Base-by-base conservation (phyloP, 345 rosid genomes). In the Populus deltoides region DNA sequence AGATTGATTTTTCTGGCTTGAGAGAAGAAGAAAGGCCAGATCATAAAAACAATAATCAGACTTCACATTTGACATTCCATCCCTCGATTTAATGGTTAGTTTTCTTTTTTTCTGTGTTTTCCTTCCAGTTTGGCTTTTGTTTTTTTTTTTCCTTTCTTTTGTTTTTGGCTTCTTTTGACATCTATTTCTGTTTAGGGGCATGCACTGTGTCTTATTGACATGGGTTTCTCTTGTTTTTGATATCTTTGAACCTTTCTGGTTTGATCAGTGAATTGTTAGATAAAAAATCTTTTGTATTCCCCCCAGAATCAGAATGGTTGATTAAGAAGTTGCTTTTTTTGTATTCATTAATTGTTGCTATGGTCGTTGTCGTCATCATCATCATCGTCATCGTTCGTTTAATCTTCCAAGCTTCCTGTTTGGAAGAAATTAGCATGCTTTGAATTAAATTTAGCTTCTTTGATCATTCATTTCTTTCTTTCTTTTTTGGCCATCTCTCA, bases 161-260 rank as follows among this genome's bases (percentile, higher is more conserved):
- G 1, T 4, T 12, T 24, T 11, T 63, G 62, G 71, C 33, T 66
- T 8, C 11, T 8, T 33, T 69, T 68, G 43, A 22, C 55, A 59
- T 59, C 43, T 33, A n/a, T 31, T 38, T 29, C 33, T 17, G 15
- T 35, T 76, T 55, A 59, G 7, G 18, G 53, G 68, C 39, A 74
- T 63, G 70, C 66, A 41, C 57, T 9, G 24, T 39, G 38, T 43
- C 49, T 10, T 4, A 3, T 73, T 27, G 57, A 70, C 67, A 43
- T 61, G 75, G 69, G 82, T 69, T 18, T 70, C 9, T 27, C 29
- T 12, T 53, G 31, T 36, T 20, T 67, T 61, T 36, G 22, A 57
- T 77, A 38, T 82, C 53, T 39, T 22, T 66, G 51, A n/a, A 5
- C 45, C 36, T 25, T 75, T 65, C 24, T 63, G 57, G 69, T 65